These are phyloP conservation scores for Dipteronia dyeriana DNA, from an alignment of 345 rosid genomes.

Conservation along the genomic window DNA sequence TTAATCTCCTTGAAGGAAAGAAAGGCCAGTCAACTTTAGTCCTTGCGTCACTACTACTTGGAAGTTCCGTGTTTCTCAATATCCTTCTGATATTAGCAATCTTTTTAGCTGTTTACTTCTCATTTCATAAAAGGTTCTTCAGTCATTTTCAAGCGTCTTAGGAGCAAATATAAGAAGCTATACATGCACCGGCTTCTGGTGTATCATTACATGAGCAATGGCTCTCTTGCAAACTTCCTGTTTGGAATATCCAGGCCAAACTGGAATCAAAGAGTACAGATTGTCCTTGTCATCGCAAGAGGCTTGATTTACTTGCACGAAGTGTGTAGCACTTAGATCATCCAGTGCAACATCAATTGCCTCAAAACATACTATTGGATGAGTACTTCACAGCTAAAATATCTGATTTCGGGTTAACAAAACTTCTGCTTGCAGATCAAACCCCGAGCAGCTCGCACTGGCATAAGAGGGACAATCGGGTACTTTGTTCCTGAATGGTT, in stretches of 20 bases:
- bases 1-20: neutral
- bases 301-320: slow-evolving; percentile 16
- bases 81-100: neutral
- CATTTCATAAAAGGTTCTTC: neutral
- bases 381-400: slow-evolving; percentile 12
- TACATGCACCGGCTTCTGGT: slow-evolving; percentile 8
- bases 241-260: slow-evolving; percentile 17
- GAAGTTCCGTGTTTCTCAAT: slow-evolving; percentile 18
- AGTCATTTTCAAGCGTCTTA: neutral
- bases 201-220: slow-evolving; percentile 14
- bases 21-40: slow-evolving; percentile 5
- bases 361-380: slow-evolving; percentile 20
- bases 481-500: slow-evolving; percentile 15
- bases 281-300: slow-evolving; percentile 10
- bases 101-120: neutral
- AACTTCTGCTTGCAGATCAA: slow-evolving; percentile 16
- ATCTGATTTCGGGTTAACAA: slow-evolving; percentile 10
- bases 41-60: neutral
- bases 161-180: neutral
- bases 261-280: slow-evolving; percentile 16
- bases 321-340: slow-evolving; percentile 8
- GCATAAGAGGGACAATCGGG: slow-evolving; percentile 10
- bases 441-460: slow-evolving; percentile 10
- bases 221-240: slow-evolving; percentile 16
- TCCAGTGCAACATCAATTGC: slow-evolving; percentile 20